Percentiles rank a stretch among this genome's conserved stretches.
These are phyloP conservation scores for Penicillium chermesinum DNA, from an alignment of 495 filamentous ascomycete genomes.

Conservation along the genomic window DNA sequence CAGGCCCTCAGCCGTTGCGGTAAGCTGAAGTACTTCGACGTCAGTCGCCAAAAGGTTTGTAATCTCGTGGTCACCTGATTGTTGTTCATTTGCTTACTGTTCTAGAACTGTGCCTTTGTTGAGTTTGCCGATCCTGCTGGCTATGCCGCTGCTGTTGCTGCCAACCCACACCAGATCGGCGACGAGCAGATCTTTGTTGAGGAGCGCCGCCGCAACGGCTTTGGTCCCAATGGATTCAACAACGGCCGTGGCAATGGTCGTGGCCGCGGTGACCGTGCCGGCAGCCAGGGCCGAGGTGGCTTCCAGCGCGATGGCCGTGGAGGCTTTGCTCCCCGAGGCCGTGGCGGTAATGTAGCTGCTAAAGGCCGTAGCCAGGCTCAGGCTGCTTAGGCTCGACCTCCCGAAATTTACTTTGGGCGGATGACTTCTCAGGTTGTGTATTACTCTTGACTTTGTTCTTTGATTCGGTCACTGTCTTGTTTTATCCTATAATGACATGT, in stretches of 20 bases:
- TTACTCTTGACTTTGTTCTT: slow-evolving; percentile 38
- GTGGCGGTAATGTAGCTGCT: slow-evolving; percentile 47
- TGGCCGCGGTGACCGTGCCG: slow-evolving; percentile 63
- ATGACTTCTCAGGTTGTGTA: slow-evolving; percentile 34
- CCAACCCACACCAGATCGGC: slow-evolving; percentile 80
- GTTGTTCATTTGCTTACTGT: neutral
- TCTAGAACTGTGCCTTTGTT: slow-evolving; percentile 91
- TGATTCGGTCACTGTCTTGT: slow-evolving; percentile 8
- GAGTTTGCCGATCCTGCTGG: slow-evolving; percentile 77
- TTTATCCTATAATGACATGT: slow-evolving; percentile 40
- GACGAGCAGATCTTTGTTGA: slow-evolving; percentile 80
- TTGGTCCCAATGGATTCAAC: slow-evolving; percentile 56
- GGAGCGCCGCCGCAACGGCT: slow-evolving; percentile 71
- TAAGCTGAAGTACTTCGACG: slow-evolving; percentile 78
- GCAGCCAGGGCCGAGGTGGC: slow-evolving; percentile 62
- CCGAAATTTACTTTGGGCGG: slow-evolving; percentile 5
- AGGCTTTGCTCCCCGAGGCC: slow-evolving; percentile 47
- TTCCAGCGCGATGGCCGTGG: slow-evolving; percentile 63
- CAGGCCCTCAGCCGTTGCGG: slow-evolving; percentile 65
- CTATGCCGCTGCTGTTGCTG: slow-evolving; percentile 73
- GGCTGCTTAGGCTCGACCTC: slow-evolving; percentile 34
- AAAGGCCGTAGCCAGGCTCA: slow-evolving; percentile 48
- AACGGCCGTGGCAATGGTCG: slow-evolving; percentile 53
- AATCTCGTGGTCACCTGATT: slow-evolving; percentile 25
- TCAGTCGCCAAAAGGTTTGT: slow-evolving; percentile 82